Base-by-base conservation (phyloP, 345 rosid species). In the Xanthoceras sorbifolium region DNA sequence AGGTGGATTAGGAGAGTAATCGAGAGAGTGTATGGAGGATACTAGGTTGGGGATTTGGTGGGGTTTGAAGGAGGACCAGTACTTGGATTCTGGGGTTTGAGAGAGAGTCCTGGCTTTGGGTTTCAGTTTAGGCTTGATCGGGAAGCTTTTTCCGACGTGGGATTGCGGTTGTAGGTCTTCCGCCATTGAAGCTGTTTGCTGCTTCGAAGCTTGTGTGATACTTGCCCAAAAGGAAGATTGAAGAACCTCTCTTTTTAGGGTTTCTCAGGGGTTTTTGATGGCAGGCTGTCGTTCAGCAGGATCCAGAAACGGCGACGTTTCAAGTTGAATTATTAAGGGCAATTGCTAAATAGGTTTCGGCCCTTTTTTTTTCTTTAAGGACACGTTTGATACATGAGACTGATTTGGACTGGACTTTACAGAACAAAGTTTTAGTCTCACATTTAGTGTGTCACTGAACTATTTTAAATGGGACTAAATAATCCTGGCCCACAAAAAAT, bases 11-110 rank as follows among this genome's bases (percentile, higher is more conserved):
- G 93, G 93, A 61, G 99, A 93, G 90, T 92, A 96, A 28, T 83
- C 73, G 52, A 96, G 40, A 63, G 94, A 92, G 88, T 69, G 9
- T 93, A 93, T 73, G 3, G 97, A 84, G 26, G 93, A 92, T 42
- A 86, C 64, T 52, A 92, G 89, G 67, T 84, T 81, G 1, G 86
- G 79, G 81, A 90, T 66, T 60, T 85, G 79, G 25, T 82, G 87
- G 73, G 88, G 83, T 82, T 93, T 93, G 91, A 92, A 93, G 72
- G 99, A 93, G 62, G 97, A 85, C 97, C 97, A 91, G 82, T 90
- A 91, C 73, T 91, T 87, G 3, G 97, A 93, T 65, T 96, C 98
- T 5, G 93, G 87, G 50, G 94, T 85, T 76, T 89, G 91, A 0
- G 93, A 83, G 9, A 85, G 79, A 10, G 87, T 80, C 76, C 87